Conservation (phyloP, 164 flowering plant species). For the Chloranthus sessilifolius region DNA sequence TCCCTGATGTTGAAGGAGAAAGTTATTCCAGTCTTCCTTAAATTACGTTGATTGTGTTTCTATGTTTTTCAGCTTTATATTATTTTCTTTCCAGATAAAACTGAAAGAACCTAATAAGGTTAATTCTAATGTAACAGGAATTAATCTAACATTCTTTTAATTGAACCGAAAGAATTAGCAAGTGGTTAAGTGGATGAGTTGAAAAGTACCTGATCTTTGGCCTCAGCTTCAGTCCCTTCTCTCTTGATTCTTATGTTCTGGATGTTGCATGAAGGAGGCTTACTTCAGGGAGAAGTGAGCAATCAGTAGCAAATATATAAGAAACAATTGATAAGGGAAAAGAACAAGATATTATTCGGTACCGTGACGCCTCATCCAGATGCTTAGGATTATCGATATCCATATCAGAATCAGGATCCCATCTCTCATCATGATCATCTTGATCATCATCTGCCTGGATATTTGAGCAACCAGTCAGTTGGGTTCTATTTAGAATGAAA, state of each 20-base stretch:
- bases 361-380: constrained; percentile 33
- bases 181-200: not conserved
- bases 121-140: not conserved
- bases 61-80: not conserved
- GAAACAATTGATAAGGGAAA: not conserved
- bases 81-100: not conserved
- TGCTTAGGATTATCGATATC: constrained; percentile 36
- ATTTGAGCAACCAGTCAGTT: constrained; percentile 1
- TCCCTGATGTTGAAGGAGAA: too few species aligned
- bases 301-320: constrained; percentile 1
- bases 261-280: constrained; percentile 33
- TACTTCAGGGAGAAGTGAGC: constrained; percentile 17
- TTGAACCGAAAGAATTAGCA: not conserved
- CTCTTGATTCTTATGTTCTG: constrained; percentile 28
- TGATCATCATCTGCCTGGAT: constrained; percentile 65
- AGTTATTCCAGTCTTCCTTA: too few species aligned
- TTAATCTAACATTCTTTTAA: not conserved
- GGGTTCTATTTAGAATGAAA: not conserved
- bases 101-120: not conserved
- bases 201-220: constrained; percentile 39
- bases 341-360: not conserved
- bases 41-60: not conserved
- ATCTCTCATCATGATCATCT: constrained; percentile 54
- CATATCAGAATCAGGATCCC: constrained; percentile 65
- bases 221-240: constrained; percentile 42